phyloP scores from a whole-genome alignment of 768 basidiomycete species.

The Tylopilus cervinicoccineus region DNA sequence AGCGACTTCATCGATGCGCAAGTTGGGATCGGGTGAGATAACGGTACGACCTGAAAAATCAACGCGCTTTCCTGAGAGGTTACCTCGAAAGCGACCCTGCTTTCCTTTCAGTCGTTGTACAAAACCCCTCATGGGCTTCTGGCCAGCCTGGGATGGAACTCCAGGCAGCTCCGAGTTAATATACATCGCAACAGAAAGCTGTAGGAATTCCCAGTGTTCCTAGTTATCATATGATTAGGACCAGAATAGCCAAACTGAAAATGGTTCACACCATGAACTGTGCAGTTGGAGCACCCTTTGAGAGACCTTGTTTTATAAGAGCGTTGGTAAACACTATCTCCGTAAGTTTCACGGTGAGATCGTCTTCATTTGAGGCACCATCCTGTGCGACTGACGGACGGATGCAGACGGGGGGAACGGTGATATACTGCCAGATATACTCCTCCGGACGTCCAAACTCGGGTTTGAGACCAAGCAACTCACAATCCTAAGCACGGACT shows the following conservation, averaged over 20 bases:
- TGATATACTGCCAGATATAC: conserved; percentile 98
- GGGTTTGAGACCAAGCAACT: conserved; percentile 88
- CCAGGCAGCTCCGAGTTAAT: conserved; percentile 97
- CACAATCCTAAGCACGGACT: conserved; percentile 68
- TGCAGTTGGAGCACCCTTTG: conserved; percentile 82
- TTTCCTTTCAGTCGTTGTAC: conserved; percentile 98
- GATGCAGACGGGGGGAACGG: conserved; percentile 96
- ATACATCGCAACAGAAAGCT: conserved; percentile 93
- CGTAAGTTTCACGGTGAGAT: conserved; percentile 93
- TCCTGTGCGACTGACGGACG: conserved; percentile 97
- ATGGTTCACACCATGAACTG: conserved; percentile 70
- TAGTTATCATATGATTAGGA: conserved; percentile 26
- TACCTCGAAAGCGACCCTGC: conserved; percentile 97
- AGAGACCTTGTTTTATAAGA: conserved; percentile 84
- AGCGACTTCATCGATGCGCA: conserved; percentile 97
- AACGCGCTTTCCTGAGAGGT: conserved; percentile 97
- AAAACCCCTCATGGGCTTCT: conserved; percentile 95
- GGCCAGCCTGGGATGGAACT: conserved; percentile 78
- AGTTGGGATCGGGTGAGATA: conserved; percentile 98
- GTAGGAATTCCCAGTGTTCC: conserved; percentile 99
- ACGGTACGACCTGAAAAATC: conserved; percentile 98
- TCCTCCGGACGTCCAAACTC: conserved; percentile 90
- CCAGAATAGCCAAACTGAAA: background rate
- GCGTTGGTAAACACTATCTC: conserved; percentile 96
- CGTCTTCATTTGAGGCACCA: conserved; percentile 97